These are phyloP conservation scores for Parmelia sp. DNA, from an alignment of 495 filamentous ascomycete species.

Conservation along the genomic window DNA sequence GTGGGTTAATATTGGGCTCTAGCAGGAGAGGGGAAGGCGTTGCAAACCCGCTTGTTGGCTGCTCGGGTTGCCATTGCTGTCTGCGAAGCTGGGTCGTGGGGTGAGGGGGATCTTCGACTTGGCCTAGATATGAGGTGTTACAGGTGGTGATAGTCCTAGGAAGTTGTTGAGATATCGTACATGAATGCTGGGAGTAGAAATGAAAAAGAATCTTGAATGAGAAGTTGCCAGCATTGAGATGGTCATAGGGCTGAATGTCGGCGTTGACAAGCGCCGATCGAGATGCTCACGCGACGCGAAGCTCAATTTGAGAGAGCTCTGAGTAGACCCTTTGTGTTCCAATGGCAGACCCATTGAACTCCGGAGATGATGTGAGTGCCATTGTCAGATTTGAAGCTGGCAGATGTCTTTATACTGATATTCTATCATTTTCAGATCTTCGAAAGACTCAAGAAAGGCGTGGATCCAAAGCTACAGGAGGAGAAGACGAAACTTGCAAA, in stretches of 20 bases:
- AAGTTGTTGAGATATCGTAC: neutral
- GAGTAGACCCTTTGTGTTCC: slow-evolving; percentile 11
- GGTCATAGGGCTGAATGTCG: slow-evolving; percentile 5
- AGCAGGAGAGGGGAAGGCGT: slow-evolving; percentile 5
- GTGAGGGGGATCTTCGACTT: neutral
- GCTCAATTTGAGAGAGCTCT: neutral
- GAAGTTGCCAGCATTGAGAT: neutral
- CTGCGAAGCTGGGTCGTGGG: neutral
- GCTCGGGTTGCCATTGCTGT: slow-evolving; percentile 68
- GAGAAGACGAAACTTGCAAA: slow-evolving; percentile 57
- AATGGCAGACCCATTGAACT: slow-evolving; percentile 47
- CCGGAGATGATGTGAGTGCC: slow-evolving; percentile 46
- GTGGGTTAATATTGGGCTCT: slow-evolving; percentile 11
- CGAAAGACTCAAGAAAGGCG: slow-evolving; percentile 54
- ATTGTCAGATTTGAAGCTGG: neutral
- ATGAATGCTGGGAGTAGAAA: neutral
- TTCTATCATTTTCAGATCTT: slow-evolving; percentile 47
- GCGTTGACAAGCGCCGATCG: slow-evolving; percentile 14
- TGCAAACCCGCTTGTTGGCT: slow-evolving; percentile 73
- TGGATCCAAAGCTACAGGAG: slow-evolving; percentile 55
- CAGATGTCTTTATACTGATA: neutral
- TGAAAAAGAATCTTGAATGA: too few species aligned
- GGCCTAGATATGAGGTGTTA: neutral
- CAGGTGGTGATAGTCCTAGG: neutral
- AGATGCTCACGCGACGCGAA: slow-evolving; percentile 3